Evolutionary conservation across 805 yeast species (phyloP).

Genomic region (Saccharomycopsis sp.): DNA sequence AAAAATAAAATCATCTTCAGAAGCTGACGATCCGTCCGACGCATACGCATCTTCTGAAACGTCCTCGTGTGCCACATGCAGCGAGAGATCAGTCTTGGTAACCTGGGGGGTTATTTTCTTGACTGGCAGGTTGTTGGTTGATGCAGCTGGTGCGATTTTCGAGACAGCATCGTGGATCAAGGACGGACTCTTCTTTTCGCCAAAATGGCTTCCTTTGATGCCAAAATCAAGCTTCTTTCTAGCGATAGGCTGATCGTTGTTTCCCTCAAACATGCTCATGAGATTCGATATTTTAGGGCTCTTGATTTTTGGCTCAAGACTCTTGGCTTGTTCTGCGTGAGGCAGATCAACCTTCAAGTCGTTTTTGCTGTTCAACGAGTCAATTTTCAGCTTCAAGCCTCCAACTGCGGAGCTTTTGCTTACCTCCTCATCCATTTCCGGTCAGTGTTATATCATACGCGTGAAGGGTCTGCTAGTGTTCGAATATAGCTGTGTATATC

Average conservation of each 20-base stretch:
- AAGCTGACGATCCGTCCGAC: background rate
- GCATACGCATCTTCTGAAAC: background rate
- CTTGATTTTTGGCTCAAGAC: conserved; percentile 4
- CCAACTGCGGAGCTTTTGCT: background rate
- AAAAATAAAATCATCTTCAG: background rate
- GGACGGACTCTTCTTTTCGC: background rate
- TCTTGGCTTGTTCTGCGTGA: background rate
- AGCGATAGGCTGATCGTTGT: background rate
- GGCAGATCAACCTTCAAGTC: background rate
- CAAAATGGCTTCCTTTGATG: background rate
- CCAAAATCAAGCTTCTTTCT: background rate
- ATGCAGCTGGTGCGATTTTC: background rate
- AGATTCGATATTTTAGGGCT: conserved; percentile 9
- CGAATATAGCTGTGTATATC: background rate
- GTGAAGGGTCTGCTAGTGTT: too few relatives aligned
- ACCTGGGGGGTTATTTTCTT: too few relatives aligned
- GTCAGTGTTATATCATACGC: background rate
- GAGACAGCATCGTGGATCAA: background rate
- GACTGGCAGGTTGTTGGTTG: too few relatives aligned
- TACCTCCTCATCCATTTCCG: background rate
- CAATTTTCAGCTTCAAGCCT: background rate
- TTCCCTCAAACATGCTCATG: conserved; percentile 7
- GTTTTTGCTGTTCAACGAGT: background rate
- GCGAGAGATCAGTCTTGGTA: background rate
- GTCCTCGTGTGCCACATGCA: background rate